Conservation (phyloP, 768 basidiomycete genomes). For the Polyporus arcularius region DNA sequence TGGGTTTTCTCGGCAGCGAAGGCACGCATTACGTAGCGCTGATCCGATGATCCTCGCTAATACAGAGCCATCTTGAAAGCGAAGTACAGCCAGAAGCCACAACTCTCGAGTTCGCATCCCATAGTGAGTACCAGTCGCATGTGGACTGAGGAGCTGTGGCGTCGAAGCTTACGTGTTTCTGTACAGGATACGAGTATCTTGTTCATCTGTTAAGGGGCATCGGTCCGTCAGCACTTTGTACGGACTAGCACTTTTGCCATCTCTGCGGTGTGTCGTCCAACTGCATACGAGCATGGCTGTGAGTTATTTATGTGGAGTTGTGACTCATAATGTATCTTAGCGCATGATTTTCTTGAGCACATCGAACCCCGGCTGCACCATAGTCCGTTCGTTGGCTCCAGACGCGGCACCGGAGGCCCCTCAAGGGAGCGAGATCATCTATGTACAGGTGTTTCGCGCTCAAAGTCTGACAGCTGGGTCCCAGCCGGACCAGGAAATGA, state of each 20-base stretch:
- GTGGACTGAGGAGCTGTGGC: not conserved
- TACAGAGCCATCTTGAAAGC: slow-evolving; percentile 53
- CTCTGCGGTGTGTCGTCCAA: too few relatives aligned
- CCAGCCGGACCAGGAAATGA: too few relatives aligned
- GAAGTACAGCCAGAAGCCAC: slow-evolving; percentile 71
- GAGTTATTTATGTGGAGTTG: too few relatives aligned
- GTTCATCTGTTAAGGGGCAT: slow-evolving; percentile 30
- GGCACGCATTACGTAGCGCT: not conserved
- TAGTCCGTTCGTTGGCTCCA: too few relatives aligned
- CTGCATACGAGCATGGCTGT: too few relatives aligned
- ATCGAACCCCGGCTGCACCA: too few relatives aligned
- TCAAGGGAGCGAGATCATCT: too few relatives aligned
- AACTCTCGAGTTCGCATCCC: slow-evolving; percentile 60
- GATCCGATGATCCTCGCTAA: not conserved
- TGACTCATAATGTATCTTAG: too few relatives aligned
- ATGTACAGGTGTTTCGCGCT: too few relatives aligned
- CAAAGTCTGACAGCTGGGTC: too few relatives aligned
- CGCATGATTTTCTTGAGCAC: not conserved
- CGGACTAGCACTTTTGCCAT: not conserved
- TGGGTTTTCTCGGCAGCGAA: slow-evolving; percentile 23
- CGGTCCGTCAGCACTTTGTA: not conserved
- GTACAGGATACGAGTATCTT: slow-evolving; percentile 32
- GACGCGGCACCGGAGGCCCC: too few relatives aligned
- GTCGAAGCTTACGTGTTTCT: not conserved
- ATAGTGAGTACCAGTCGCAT: not conserved